Conservation (phyloP, 2,329 filamentous ascomycete genomes). For the Paradendryphiella salina region DNA sequence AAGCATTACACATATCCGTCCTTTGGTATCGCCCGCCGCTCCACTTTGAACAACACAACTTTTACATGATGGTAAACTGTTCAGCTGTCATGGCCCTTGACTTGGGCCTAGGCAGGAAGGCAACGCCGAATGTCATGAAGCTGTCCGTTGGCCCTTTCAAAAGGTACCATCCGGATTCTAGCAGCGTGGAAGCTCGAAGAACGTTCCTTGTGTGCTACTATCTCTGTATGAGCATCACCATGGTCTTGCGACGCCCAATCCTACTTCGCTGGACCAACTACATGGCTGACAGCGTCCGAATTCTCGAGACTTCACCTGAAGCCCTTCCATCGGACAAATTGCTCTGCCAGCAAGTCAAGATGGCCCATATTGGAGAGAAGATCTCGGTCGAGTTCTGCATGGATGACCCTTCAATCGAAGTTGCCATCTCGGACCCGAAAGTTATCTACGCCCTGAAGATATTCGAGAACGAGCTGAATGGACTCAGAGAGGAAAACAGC, state of each 20-base stretch:
- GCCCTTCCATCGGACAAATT: slow-evolving; percentile 60
- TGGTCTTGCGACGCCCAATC: slow-evolving; percentile 62
- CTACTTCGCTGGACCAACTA: slow-evolving; percentile 65
- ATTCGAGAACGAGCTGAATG: slow-evolving; percentile 56
- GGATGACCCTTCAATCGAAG: slow-evolving; percentile 56
- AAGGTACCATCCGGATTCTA: slow-evolving; percentile 50
- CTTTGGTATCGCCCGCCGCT: slow-evolving; percentile 87
- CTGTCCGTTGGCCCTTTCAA: slow-evolving; percentile 41
- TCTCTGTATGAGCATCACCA: slow-evolving; percentile 60
- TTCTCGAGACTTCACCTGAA: slow-evolving; percentile 60
- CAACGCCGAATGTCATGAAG: slow-evolving; percentile 48
- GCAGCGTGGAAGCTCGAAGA: slow-evolving; percentile 60
- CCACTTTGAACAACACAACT: slow-evolving; percentile 82
- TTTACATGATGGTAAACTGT: slow-evolving; percentile 83
- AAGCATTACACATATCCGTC: slow-evolving; percentile 73
- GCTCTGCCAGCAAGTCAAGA: slow-evolving; percentile 61
- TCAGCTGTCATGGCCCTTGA: slow-evolving; percentile 82
- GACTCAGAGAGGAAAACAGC: slow-evolving; percentile 44
- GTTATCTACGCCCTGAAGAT: slow-evolving; percentile 59
- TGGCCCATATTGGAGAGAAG: slow-evolving; percentile 62
- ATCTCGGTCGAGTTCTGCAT: slow-evolving; percentile 61
- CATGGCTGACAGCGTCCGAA: slow-evolving; percentile 64
- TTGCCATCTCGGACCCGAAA: slow-evolving; percentile 59
- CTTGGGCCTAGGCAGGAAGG: slow-evolving; percentile 70
- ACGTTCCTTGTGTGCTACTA: slow-evolving; percentile 66